Evolutionary conservation across 2,329 filamentous ascomycete genomes (phyloP), one percentile per base, ranked within the genome.

Genomic region (Diatrype stigma): DNA sequence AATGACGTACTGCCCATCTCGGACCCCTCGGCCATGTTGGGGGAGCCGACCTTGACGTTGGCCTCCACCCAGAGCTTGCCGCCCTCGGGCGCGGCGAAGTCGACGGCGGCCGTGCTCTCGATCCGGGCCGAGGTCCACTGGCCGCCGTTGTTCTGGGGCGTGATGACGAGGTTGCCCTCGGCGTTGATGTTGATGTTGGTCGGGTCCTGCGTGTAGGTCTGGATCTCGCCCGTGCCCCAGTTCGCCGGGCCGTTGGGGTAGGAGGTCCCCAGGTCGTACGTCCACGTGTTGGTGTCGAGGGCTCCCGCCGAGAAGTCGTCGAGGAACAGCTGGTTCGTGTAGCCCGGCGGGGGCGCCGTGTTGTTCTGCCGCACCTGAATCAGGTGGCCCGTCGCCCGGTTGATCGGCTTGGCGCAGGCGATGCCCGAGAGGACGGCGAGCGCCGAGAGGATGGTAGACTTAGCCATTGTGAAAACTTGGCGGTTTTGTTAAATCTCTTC

Each of bases 181-280:
- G 59, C 52, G 12, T 70, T 71, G 53, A 76, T 63, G 50, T 59
- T 64, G 42, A 78, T 56, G 62, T 79, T 79, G 40, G 59, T 51
- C 12, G 56, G 32, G 32, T 63, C 63, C 44, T 60, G 57, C 21
- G 74, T 78, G 63, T 79, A 79, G 1, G 65, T 69, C 60, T 79
- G 65, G 17, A 73, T 64, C 59, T 79, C 76, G 51, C 70, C 68
- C 3, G 76, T 80, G 46, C 77, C 76, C 76, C 76, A 79, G 53
- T 72, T 65, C 7, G 62, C 48, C 0, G 74, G 62, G 1, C 76
- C 75, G n/a, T 71, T 71, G 1, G 73, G 66, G 54, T 79, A 80
- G 10, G 58, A 55, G 0, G 73, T 78, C 46, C 77, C 76, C n/a
- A 64, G 60, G 54, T 73, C 68, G 47, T 71, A 54, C 28, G 66